phyloP scores from a whole-genome alignment of 1,284 basidiomycete species.

The Trametes polyzona region DNA sequence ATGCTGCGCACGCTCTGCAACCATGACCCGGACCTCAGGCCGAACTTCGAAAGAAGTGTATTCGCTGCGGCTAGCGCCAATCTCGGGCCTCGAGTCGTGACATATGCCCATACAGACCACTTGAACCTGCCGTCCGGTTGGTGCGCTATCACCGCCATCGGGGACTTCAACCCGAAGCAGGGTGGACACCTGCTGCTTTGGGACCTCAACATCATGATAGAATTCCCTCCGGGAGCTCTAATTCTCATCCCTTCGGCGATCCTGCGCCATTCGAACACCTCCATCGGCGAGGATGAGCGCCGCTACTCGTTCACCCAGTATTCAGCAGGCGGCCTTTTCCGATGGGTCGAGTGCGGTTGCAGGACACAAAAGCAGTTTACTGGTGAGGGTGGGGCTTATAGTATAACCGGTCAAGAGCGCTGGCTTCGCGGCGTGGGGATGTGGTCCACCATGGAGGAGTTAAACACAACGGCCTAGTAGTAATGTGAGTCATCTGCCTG shows the following conservation, averaged over 20 bases:
- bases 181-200: slow-evolving; percentile 35
- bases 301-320: background rate
- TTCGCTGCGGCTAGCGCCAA: slow-evolving; percentile 25
- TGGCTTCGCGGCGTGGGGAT: slow-evolving; percentile 5
- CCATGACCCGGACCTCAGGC: background rate
- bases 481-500: no score
- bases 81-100: slow-evolving; percentile 18
- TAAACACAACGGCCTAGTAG: no score
- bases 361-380: background rate
- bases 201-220: slow-evolving; percentile 24
- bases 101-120: slow-evolving; percentile 24
- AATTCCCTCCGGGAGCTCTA: background rate
- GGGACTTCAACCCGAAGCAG: slow-evolving; percentile 25
- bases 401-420: background rate
- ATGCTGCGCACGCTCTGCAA: background rate
- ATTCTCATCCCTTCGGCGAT: background rate
- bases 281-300: background rate
- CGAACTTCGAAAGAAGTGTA: slow-evolving; percentile 6
- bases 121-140: slow-evolving; percentile 26
- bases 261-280: background rate
- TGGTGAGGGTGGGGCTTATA: background rate
- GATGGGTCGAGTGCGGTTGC: background rate
- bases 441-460: background rate
- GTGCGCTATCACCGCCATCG: slow-evolving; percentile 31
- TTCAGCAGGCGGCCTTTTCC: background rate